phyloP scores from a whole-genome alignment of 768 basidiomycete species.

The Russula emetica region DNA sequence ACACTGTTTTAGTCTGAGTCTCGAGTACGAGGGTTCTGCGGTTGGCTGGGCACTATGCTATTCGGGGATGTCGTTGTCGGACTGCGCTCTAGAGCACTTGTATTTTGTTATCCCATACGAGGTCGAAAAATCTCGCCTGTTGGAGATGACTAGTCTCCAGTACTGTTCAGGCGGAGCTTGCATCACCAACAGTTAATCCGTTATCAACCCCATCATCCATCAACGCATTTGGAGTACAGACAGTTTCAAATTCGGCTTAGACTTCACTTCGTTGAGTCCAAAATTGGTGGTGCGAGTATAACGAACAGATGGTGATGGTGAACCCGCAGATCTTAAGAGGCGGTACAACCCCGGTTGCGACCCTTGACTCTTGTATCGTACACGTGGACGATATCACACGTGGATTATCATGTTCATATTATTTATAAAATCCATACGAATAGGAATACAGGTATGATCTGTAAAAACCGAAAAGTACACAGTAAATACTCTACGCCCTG shows the following conservation, averaged over 20 bases:
- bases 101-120: conserved; percentile 61
- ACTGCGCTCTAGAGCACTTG: conserved; percentile 50
- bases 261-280: conserved; percentile 39
- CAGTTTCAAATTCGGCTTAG: conserved; percentile 50
- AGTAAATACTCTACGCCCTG: conserved; percentile 24
- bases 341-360: background rate
- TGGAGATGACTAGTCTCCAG: conserved; percentile 33
- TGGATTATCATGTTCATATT: conserved; percentile 25
- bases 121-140: background rate
- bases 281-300: conserved; percentile 40
- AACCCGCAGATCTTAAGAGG: too few relatives aligned
- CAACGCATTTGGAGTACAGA: conserved; percentile 66
- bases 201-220: conserved; percentile 44
- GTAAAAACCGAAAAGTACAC: conserved; percentile 25
- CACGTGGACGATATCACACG: background rate
- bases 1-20: too few relatives aligned
- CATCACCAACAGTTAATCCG: conserved; percentile 21
- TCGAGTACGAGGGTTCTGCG: conserved; percentile 33
- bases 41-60: conserved; percentile 44
- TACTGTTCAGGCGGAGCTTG: conserved; percentile 35
- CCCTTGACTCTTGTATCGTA: background rate
- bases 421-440: conserved; percentile 28
- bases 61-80: conserved; percentile 39
- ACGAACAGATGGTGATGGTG: too few relatives aligned
- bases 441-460: conserved; percentile 29